Base-by-base conservation (phyloP, 139 green algal genomes). In the Tetraselmis striata region DNA sequence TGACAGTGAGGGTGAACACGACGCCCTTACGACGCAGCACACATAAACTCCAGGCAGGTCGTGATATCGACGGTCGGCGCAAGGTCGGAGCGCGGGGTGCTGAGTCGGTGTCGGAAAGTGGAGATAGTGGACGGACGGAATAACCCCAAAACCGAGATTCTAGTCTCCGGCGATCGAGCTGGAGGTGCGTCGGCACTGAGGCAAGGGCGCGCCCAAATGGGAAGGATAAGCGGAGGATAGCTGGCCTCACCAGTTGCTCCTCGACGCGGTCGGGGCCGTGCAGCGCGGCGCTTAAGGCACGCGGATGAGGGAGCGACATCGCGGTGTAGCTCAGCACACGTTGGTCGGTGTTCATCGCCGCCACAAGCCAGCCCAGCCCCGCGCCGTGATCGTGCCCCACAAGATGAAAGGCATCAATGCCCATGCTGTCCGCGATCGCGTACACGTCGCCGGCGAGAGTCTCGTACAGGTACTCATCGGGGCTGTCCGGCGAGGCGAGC, bases 341-440 rank as follows among this genome's bases (percentile, higher is more conserved):
- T 18, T 77, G 26, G 22, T 29, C 5, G 23, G 23, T 28, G 74
- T 77, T 18, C 25, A 18, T 29, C 2, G 74, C 74, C 2, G 74
- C 74, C 2, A 28, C 25, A 18, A 77, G n/a, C 74, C 74, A 77
- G 25, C 74, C 74, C 22, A 77, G 74, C 26, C 74, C 74, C 5
- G 74, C 74, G 26, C 74, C 74, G 74, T 77, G 74, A 29, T 77
- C 74, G 74, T 77, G 74, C 23, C 74, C 74, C 74, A 77, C 74
- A 28, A 77, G 74, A 29, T 77, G 74, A 18, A 77, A 77, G 26
- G 11, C n/a, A 2, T 29, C 25, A 31, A 77, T 30, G 5, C n/a
- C 74, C 5, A 28, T 2, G 74, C 5, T 18, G 74, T 77, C 74
- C 2, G 74, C 74, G n/a, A 77, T 77, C 23, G 26, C n/a, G 74